A percentile compares a stretch with the other conserved stretches of the same genome.
Evolutionary conservation across 2,329 filamentous ascomycete species (phyloP).

Genomic region (Microdochium paspali): DNA sequence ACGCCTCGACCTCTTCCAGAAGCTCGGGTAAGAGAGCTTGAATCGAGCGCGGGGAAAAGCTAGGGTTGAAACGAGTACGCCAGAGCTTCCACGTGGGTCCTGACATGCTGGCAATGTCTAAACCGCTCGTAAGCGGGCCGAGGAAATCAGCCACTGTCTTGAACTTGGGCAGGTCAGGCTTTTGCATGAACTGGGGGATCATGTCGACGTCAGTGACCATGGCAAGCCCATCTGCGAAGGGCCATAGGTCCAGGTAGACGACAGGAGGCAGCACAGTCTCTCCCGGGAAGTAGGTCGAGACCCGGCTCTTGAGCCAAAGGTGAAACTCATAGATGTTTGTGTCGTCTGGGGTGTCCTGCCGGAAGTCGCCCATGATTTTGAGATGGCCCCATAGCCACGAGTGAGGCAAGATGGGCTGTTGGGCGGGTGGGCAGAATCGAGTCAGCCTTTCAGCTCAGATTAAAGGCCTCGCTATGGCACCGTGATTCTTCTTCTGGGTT

Average conservation of each 20-base stretch:
- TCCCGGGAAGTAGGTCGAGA: neutral
- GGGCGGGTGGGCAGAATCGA: neutral
- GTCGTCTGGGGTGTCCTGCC: neutral
- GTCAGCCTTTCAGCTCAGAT: neutral
- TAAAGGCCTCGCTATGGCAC: neutral
- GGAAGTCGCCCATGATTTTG: slow-evolving; percentile 10
- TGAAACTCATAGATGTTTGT: neutral
- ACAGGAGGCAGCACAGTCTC: slow-evolving; percentile 1
- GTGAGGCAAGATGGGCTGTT: slow-evolving; percentile 21
- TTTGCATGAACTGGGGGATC: slow-evolving; percentile 26
- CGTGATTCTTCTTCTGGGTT: too few species aligned
- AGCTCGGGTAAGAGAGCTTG: slow-evolving; percentile 21
- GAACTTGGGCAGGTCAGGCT: slow-evolving; percentile 21
- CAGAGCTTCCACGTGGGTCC: slow-evolving; percentile 27
- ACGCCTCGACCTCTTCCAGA: slow-evolving; percentile 18
- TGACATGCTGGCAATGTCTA: slow-evolving; percentile 23
- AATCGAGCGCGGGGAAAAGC: slow-evolving; percentile 25
- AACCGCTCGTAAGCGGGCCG: slow-evolving; percentile 16
- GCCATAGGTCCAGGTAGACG: slow-evolving; percentile 28
- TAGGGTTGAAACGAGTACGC: slow-evolving; percentile 25
- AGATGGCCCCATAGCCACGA: slow-evolving; percentile 23
- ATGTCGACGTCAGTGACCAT: slow-evolving; percentile 25
- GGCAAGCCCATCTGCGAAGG: slow-evolving; percentile 21
- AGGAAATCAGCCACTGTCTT: slow-evolving; percentile 12
- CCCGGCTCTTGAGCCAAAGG: neutral